Conservation (phyloP, 1,284 basidiomycete species). For the Chalciporus sp. region DNA sequence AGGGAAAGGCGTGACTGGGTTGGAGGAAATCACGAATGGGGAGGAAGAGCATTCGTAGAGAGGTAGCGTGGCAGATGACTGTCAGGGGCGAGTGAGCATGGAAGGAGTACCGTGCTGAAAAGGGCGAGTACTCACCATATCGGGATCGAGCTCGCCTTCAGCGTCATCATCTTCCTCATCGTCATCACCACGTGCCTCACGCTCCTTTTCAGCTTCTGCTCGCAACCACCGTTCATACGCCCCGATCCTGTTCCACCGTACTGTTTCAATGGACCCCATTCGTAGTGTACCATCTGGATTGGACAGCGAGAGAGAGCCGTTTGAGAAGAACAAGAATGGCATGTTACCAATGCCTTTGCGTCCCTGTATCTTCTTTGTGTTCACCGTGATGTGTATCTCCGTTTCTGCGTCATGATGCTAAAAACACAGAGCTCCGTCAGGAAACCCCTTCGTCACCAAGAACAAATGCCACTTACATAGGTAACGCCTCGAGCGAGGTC, state of each 20-base stretch:
- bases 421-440: constrained; percentile 3
- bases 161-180: constrained; percentile 27
- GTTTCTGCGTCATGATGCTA: constrained; percentile 57
- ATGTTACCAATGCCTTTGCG: constrained; percentile 60
- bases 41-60: constrained; percentile 32
- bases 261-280: constrained; percentile 24
- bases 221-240: constrained; percentile 32
- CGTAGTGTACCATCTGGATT: constrained; percentile 25
- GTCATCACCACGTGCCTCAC: constrained; percentile 12
- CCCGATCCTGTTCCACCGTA: constrained; percentile 32
- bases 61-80: constrained; percentile 35
- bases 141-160: constrained; percentile 30
- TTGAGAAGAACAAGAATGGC: constrained; percentile 59
- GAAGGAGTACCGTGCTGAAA: neutral
- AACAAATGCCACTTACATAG: constrained; percentile 49
- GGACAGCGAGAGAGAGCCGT: constrained; percentile 40
- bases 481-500: constrained; percentile 53
- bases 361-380: constrained; percentile 46
- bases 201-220: constrained; percentile 31
- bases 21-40: constrained; percentile 28
- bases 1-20: constrained; percentile 36
- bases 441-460: neutral
- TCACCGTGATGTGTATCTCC: constrained; percentile 62
- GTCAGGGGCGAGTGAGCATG: neutral
- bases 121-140: constrained; percentile 22